Percentiles rank a stretch among this genome's conserved stretches.
These are phyloP conservation scores for Proliferodiscus dingleyae DNA, from an alignment of 2,329 filamentous ascomycete genomes.

Conservation along the genomic window DNA sequence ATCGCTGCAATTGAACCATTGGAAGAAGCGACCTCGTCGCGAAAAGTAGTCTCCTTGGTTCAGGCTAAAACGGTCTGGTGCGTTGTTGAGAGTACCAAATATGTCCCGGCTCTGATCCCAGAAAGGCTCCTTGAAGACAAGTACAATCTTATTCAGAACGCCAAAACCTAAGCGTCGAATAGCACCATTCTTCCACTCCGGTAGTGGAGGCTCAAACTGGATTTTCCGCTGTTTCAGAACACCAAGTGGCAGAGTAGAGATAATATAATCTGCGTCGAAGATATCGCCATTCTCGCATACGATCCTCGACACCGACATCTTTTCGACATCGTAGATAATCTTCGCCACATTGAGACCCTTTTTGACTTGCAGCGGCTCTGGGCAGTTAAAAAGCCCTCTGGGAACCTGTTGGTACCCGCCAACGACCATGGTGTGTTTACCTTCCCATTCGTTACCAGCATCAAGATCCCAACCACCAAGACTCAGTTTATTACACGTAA, in stretches of 20 bases:
- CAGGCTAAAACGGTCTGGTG: constrained; percentile 63
- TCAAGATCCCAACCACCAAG: constrained; percentile 95
- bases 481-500: constrained; percentile 80
- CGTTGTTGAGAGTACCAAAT: constrained; percentile 82
- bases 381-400: constrained; percentile 75
- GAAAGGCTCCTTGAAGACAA: constrained; percentile 85
- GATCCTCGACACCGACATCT: constrained; percentile 50
- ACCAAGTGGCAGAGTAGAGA: constrained; percentile 84
- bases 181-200: constrained; percentile 75
- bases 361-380: constrained; percentile 70
- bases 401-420: constrained; percentile 93
- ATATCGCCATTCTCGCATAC: constrained; percentile 72
- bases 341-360: constrained; percentile 68
- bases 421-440: constrained; percentile 85
- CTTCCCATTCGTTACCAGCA: constrained; percentile 95
- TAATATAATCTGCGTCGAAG: constrained; percentile 82
- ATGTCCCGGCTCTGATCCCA: constrained; percentile 91
- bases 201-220: constrained; percentile 85
- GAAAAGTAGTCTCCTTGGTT: constrained; percentile 73
- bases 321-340: constrained; percentile 57
- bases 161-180: constrained; percentile 87
- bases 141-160: constrained; percentile 87
- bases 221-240: constrained; percentile 81
- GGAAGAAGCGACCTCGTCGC: constrained; percentile 85
- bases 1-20: constrained; percentile 95